Base-by-base conservation (phyloP, 2,329 filamentous ascomycete species). In the Chaetomiaceae sp. region DNA sequence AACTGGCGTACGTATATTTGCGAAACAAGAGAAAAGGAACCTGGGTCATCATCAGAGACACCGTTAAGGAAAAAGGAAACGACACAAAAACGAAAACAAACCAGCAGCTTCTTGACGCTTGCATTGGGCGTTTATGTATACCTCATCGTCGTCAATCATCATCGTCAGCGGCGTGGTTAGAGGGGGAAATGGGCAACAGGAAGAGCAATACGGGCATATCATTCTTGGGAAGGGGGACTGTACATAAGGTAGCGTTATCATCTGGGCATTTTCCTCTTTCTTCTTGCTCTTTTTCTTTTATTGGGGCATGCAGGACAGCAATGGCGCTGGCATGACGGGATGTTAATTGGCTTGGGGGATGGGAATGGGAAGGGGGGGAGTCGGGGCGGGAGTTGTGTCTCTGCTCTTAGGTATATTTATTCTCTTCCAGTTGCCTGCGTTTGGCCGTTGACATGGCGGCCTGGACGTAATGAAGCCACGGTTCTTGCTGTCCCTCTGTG, bases 201-300 rank as follows among this genome's bases (percentile, higher is more conserved):
- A 33, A 31, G 21, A 39, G 47, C 20, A 48, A 44, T 40, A 50
- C 17, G 44, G 42, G 43, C 40, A 44, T 44, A 45, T 40, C 21
- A 12, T 30, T 23, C n/a, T n/a, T n/a, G n/a, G n/a, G n/a, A n/a
- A 21, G 48, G 42, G 4, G 17, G 23, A 27, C 21, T 39, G 44
- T 48, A 50, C 38, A 48, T 49, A 37, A n/a, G 25, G 25, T 27
- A 27, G 44, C 44, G 44, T 39, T 46, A 39, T 46, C 16, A 30
- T 46, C 8, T 25, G 19, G 44, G 44, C 34, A 39, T 43, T 43
- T 27, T 7, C 35, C 19, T 13, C 14, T 34, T 17, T 38, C 44
- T 31, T 19, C 33, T 23, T 16, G 35, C 16, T 25, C n/a, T 25
- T 33, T 7, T 43, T 16, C 7, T 23, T 37, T 30, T 12, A 27